phyloP scores from a whole-genome alignment of 1,284 basidiomycete species.

The Singerocomus rubriflavus region DNA sequence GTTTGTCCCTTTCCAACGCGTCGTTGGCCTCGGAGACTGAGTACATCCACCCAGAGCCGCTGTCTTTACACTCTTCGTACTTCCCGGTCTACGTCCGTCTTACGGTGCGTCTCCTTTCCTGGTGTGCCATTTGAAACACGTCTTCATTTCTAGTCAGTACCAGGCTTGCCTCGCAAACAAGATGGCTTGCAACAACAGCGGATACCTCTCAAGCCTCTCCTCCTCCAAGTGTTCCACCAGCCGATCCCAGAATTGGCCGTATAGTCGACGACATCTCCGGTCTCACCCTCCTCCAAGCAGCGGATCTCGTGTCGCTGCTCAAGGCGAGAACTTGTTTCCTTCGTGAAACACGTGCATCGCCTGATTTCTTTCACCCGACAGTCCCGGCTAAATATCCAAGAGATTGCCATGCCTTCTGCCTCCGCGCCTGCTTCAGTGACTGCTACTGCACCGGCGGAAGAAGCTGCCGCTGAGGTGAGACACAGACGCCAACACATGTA shows the following conservation, averaged over 20 bases:
- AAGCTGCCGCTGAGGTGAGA: constrained; percentile 64
- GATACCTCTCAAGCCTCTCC: constrained; percentile 42
- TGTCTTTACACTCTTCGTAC: constrained; percentile 17
- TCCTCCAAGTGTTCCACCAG: constrained; percentile 39
- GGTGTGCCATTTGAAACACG: not conserved
- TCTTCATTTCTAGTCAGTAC: not conserved
- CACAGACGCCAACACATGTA: not conserved
- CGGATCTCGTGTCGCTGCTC: constrained; percentile 90
- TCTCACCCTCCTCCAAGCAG: constrained; percentile 90
- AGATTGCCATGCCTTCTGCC: constrained; percentile 91
- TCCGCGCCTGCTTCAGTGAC: constrained; percentile 57
- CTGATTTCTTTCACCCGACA: constrained; percentile 30
- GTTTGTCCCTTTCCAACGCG: constrained; percentile 1
- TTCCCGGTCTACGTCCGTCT: constrained; percentile 13
- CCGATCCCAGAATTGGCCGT: constrained; percentile 73
- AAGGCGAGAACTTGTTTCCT: constrained; percentile 59
- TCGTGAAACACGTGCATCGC: not conserved
- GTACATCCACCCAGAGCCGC: constrained; percentile 15
- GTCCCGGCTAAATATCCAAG: constrained; percentile 95
- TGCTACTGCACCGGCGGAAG: constrained; percentile 47
- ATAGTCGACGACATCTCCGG: constrained; percentile 95
- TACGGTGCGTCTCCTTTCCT: constrained; percentile 16
- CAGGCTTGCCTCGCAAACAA: constrained; percentile 26
- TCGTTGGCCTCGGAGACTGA: not conserved
- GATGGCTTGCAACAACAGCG: constrained; percentile 48